Conservation (phyloP, 2,329 filamentous ascomycete genomes). For the Cercospora sojina region DNA sequence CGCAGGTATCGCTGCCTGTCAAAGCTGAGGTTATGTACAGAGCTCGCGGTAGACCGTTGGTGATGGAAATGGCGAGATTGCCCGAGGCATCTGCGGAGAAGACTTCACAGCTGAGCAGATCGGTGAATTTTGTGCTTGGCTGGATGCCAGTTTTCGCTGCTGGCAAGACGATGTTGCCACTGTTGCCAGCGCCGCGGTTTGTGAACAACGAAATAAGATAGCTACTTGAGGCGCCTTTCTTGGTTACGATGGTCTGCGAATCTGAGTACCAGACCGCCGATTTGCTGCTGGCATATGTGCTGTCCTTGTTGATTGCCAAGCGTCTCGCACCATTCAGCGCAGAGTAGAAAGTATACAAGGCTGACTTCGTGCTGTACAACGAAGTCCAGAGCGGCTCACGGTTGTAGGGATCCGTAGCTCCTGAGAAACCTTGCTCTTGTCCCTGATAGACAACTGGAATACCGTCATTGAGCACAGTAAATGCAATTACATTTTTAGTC, state of each 20-base stretch:
- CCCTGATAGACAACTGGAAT: conserved; percentile 65
- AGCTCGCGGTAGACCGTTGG: conserved; percentile 46
- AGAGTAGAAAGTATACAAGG: conserved; percentile 42
- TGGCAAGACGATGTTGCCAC: conserved; percentile 10
- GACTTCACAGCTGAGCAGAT: conserved; percentile 47
- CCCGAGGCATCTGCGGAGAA: conserved; percentile 46
- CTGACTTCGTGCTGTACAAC: conserved; percentile 40
- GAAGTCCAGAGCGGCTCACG: conserved; percentile 42
- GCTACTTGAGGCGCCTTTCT: conserved; percentile 12
- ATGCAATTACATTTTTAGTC: conserved; percentile 60
- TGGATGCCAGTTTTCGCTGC: conserved; percentile 16
- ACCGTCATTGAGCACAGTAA: conserved; percentile 58
- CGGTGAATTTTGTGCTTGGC: conserved; percentile 29
- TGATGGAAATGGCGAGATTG: conserved; percentile 47
- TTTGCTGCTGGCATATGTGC: conserved; percentile 41
- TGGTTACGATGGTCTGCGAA: conserved; percentile 22
- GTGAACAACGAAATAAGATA: conserved; percentile 23
- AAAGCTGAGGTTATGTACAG: conserved; percentile 42
- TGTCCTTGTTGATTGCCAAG: conserved; percentile 42
- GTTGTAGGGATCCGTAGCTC: conserved; percentile 36
- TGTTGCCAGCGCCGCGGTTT: conserved; percentile 13
- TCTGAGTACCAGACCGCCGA: conserved; percentile 36
- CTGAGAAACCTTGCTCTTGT: conserved; percentile 59
- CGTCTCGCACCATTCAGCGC: conserved; percentile 52
- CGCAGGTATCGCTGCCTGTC: conserved; percentile 41